phyloP scores from a whole-genome alignment of 2,329 filamentous ascomycete species.

The Cladorrhinum sp. region DNA sequence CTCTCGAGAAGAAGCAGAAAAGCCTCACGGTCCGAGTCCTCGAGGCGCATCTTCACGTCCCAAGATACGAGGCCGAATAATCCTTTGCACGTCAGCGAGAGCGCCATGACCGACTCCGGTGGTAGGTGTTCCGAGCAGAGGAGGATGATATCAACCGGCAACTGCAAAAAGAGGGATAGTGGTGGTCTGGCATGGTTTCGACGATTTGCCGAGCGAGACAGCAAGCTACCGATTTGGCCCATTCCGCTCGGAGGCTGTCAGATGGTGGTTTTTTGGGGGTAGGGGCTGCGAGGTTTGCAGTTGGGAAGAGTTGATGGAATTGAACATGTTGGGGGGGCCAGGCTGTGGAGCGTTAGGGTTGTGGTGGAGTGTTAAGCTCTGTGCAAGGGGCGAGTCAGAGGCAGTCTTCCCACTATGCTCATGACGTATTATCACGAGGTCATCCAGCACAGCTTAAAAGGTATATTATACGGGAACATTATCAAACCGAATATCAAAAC shows the following conservation, averaged over 20 bases:
- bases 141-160: background rate
- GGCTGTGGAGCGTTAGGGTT: no score
- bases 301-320: no score
- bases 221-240: background rate
- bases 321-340: no score
- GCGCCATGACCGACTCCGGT: constrained; percentile 1
- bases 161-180: background rate
- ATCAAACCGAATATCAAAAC: no score
- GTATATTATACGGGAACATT: no score
- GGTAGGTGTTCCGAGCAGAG: constrained; percentile 2
- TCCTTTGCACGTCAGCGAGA: background rate
- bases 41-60: background rate
- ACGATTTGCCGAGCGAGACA: background rate
- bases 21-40: background rate
- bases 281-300: no score
- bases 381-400: no score
- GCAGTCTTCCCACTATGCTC: no score
- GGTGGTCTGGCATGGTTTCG: background rate
- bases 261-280: no score
- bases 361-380: no score
- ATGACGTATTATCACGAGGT: no score
- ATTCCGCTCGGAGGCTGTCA: background rate
- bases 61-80: background rate
- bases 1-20: background rate
- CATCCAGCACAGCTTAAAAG: no score